phyloP scores from a whole-genome alignment of 805 yeast genomes.

The Ogataea degrootiae region DNA sequence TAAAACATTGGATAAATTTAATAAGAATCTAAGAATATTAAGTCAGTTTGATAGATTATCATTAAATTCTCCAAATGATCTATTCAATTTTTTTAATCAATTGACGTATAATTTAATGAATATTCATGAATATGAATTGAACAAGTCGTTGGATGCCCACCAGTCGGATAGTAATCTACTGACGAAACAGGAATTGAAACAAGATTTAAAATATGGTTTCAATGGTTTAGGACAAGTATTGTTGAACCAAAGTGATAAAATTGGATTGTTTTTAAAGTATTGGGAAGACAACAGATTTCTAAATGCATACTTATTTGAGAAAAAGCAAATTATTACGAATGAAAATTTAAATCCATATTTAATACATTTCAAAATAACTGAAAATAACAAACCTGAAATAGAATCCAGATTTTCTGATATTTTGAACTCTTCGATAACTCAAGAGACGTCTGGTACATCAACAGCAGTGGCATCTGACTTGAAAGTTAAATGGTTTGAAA shows the following conservation, averaged over 20 bases:
- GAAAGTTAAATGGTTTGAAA: slow-evolving; percentile 22
- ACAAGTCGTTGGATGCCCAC: background rate
- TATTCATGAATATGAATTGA: slow-evolving; percentile 11
- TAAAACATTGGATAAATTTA: slow-evolving; percentile 29
- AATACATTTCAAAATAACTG: slow-evolving; percentile 30
- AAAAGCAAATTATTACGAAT: slow-evolving; percentile 13
- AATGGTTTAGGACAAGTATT: slow-evolving; percentile 25
- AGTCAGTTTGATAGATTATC: slow-evolving; percentile 30
- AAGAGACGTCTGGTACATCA: background rate
- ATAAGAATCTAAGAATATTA: slow-evolving; percentile 29
- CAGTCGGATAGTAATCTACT: background rate
- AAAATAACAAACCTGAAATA: slow-evolving; percentile 11
- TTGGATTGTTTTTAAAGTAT: slow-evolving; percentile 29
- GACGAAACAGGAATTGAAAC: slow-evolving; percentile 2
- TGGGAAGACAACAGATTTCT: slow-evolving; percentile 30
- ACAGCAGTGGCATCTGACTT: background rate
- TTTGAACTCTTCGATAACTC: background rate
- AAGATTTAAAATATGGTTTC: slow-evolving; percentile 18
- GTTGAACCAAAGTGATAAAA: slow-evolving; percentile 25
- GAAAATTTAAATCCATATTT: slow-evolving; percentile 20
- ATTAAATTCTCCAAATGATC: slow-evolving; percentile 25
- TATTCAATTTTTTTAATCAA: slow-evolving; percentile 28
- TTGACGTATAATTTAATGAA: slow-evolving; percentile 22
- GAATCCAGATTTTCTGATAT: slow-evolving; percentile 3
- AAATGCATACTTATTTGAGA: slow-evolving; percentile 12